Percentiles rank a stretch among this genome's conserved stretches.
These are phyloP conservation scores for Cryptosporidium xiaoi DNA, from an alignment of 169 alveolate species.

Conservation along the genomic window DNA sequence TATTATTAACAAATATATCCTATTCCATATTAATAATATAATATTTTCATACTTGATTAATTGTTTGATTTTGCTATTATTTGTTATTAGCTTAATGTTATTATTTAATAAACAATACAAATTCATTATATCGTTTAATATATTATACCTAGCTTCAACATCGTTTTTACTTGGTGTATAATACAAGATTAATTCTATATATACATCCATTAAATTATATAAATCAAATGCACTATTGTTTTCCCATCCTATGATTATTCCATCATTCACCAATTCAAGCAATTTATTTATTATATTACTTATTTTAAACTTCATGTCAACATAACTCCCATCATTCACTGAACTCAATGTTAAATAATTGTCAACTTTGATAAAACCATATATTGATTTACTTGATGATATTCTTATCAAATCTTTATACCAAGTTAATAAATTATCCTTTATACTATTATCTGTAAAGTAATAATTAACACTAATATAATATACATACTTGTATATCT, in stretches of 20 bases:
- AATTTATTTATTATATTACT: neutral
- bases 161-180: neutral
- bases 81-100: neutral
- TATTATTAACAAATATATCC: neutral
- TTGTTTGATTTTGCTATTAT: neutral
- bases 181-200: neutral
- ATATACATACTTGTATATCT: slow-evolving; percentile 1
- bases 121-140: neutral
- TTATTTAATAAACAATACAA: neutral
- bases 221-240: neutral
- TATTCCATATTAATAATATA: slow-evolving; percentile 10
- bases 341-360: neutral
- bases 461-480: slow-evolving; percentile 7
- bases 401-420: slow-evolving; percentile 4
- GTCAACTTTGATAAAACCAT: neutral
- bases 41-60: slow-evolving; percentile 1
- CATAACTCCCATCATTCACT: neutral
- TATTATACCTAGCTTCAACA: neutral
- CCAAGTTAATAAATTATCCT: neutral
- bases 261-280: neutral
- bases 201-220: neutral
- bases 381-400: neutral
- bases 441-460: neutral
- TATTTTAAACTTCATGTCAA: neutral
- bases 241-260: slow-evolving; percentile 5